A percentile compares a stretch with the other conserved stretches of the same genome.
Conservation (phyloP, 371 early-diverging fungal genomes). For the Catenaria anguillulae region DNA sequence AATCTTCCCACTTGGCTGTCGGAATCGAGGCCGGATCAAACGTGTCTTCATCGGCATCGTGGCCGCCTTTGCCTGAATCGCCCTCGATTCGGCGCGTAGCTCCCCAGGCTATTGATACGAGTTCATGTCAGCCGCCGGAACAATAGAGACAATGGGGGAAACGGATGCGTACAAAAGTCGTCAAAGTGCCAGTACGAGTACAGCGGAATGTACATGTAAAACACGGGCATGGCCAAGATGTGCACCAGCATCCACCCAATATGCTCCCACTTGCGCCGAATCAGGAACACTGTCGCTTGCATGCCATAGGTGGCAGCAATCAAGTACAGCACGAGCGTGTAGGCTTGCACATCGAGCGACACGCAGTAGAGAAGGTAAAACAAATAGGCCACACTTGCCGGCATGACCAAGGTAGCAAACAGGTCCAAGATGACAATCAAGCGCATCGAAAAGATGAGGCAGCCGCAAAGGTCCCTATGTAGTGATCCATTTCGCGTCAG, state of each 20-base stretch:
- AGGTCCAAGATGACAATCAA: slow-evolving; percentile 90
- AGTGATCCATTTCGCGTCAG: not conserved
- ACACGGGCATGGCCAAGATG: slow-evolving; percentile 66
- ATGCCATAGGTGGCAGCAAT: slow-evolving; percentile 61
- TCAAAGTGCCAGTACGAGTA: slow-evolving; percentile 34
- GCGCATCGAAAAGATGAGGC: slow-evolving; percentile 96
- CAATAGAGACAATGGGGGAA: too few relatives aligned
- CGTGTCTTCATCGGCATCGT: slow-evolving; percentile 6
- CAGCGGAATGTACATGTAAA: slow-evolving; percentile 64
- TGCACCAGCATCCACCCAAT: slow-evolving; percentile 96
- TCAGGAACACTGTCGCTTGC: slow-evolving; percentile 68
- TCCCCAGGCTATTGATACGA: slow-evolving; percentile 44
- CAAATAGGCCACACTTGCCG: slow-evolving; percentile 76
- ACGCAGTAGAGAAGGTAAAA: slow-evolving; percentile 13
- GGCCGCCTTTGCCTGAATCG: slow-evolving; percentile 9
- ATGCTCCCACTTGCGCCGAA: slow-evolving; percentile 82
- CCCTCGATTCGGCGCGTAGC: slow-evolving; percentile 13
- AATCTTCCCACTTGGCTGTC: slow-evolving; percentile 12
- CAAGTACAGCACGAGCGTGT: slow-evolving; percentile 36
- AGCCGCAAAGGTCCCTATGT: slow-evolving; percentile 75
- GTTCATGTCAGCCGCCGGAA: not conserved
- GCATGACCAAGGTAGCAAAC: slow-evolving; percentile 80
- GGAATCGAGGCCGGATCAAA: slow-evolving; percentile 9
- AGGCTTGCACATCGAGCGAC: slow-evolving; percentile 20
- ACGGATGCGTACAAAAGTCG: slow-evolving; percentile 22